Evolutionary conservation across 179 eudicot genomes (phyloP), one percentile per base, ranked within the genome.

Genomic region (Dionaea muscipula): DNA sequence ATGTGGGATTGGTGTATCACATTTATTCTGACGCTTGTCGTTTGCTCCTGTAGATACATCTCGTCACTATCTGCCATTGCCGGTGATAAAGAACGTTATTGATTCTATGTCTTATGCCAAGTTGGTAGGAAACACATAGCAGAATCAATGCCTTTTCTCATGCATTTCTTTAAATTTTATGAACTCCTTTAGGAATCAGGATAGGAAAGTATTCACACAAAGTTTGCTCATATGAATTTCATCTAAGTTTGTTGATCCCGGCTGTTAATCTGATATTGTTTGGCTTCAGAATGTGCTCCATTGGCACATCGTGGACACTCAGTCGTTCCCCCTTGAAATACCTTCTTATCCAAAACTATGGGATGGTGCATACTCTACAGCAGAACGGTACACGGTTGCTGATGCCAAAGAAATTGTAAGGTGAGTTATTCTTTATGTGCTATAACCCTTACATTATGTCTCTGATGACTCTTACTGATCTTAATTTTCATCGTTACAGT

Each of bases 231-330:
- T n/a, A n/a, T n/a, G n/a, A n/a, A n/a, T n/a, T n/a, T n/a, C n/a
- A n/a, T n/a, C n/a, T n/a, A n/a, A n/a, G n/a, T n/a, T 24, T 15
- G 7, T 24, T 49, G 51, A 4, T 21, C 25, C 5, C 21, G 8
- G 51, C 24, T 12, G n/a, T 24, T 56, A 11, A 10, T n/a, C 26
- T 15, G 20, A 7, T 8, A 18, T 19, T 21, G 43, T 21, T 43
- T 16, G 43, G 21, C 38, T 69, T 64, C 82, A 90, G 95, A 90
- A 91, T 74, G 95, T 91, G 70, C 74, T 91, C 55, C 98, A 91
- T 59, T 91, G 98, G 98, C 98, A 91, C 68, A 87, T 91, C 36
- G 94, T 91, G 55, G 95, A 87, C 64, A 23, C 84, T 51, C 85
- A 91, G 58, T 87, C 95, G 31, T 91, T 91, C 65, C 98, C 98